Conservation (phyloP, 495 filamentous ascomycete genomes). For the Neurospora tetraspora region DNA sequence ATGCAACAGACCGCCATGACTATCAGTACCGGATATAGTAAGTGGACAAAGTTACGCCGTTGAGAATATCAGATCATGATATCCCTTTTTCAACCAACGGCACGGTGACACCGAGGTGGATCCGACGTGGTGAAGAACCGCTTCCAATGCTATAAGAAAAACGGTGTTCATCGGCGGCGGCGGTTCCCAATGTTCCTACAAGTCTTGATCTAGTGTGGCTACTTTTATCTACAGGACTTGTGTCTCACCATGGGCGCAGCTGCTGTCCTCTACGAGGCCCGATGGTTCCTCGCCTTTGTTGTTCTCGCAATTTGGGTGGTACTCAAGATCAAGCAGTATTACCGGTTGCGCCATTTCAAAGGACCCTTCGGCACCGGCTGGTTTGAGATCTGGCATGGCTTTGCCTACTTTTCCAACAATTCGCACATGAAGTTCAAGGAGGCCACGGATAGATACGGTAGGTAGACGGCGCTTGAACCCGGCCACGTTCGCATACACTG, state of each 20-base stretch:
- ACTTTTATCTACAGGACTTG: neutral
- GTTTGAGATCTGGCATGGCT: constrained; percentile 3
- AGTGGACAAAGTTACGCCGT: neutral
- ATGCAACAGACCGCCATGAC: neutral
- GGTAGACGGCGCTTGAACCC: neutral
- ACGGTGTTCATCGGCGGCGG: neutral
- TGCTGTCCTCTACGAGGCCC: neutral
- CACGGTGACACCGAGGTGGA: neutral
- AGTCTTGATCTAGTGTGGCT: neutral
- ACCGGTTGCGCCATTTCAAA: constrained; percentile 7
- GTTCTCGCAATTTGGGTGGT: neutral
- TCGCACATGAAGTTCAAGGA: constrained; percentile 8
- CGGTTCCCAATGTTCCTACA: neutral
- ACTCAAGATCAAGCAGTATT: constrained; percentile 5
- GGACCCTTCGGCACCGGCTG: constrained; percentile 9
- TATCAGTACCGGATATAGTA: neutral
- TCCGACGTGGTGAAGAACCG: neutral
- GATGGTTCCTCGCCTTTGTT: neutral
- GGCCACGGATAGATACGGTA: constrained; percentile 5
- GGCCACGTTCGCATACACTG: neutral
- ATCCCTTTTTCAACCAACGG: neutral
- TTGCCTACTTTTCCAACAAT: constrained; percentile 2
- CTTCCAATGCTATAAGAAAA: neutral
- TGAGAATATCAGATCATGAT: neutral
- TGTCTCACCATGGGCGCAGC: neutral